Evolutionary conservation across 352 stramenopile genomes (phyloP), one percentile per base, ranked within the genome.

Genomic region (Pythium folliculosum): DNA sequence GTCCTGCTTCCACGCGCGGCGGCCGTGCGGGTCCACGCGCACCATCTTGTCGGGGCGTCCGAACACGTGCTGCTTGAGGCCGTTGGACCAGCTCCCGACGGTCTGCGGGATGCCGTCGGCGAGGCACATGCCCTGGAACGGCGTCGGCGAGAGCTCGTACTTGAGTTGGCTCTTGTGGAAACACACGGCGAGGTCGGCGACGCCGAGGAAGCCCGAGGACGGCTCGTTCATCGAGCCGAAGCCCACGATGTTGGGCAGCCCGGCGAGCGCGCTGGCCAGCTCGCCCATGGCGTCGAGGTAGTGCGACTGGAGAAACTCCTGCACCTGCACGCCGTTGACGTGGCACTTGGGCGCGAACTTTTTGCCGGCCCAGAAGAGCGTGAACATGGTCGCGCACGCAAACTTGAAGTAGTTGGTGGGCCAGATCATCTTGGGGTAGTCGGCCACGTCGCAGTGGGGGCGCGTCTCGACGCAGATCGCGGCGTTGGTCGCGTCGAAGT

Each of bases 161-260:
- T 89, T 90, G 52, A 95, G 74, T 27, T 93, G 81, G 50, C 69
- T 72, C 1, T 71, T 63, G 51, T 84, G 69, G 63, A 89, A 95
- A 53, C 80, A 72, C 32, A 73, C 65, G 51, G n/a, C 50, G 12
- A 93, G 75, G 60, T 96, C 76, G 6, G 74, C 32, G 5, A 94
- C 65, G 10, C 86, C 88, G 48, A 95, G 81, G 60, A 84, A 97
- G 0, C 89, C 89, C 17, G 72, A 73, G 16, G 82, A 92, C 27
- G 88, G 89, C 62, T 98, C 92, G 67, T 98, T 98, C 84, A 98
- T 95, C n/a, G 90, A 80, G 8, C 91, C 92, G 80, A 98, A 94
- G 30, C 91, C 92, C 23, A 96, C 72, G 44, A 98, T 78, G 64
- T 98, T 97, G 21, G 73, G 67, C 32, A 95, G 75, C 10, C 86